Evolutionary conservation across 1,284 basidiomycete species (phyloP).

Genomic region (Trichosporon faecale): DNA sequence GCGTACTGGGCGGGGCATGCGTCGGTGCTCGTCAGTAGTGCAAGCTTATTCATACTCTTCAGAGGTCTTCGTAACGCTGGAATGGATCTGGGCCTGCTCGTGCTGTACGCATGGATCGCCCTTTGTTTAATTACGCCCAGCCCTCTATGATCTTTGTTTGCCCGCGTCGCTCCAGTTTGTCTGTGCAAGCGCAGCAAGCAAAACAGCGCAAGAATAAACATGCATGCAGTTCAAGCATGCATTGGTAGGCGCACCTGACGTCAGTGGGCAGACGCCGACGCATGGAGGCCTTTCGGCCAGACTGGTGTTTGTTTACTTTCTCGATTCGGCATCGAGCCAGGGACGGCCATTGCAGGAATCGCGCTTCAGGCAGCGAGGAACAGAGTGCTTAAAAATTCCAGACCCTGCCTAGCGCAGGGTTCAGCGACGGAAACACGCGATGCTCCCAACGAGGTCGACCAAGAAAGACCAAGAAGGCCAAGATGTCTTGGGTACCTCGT

Average conservation of each 20-base stretch:
- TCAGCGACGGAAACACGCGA: not conserved
- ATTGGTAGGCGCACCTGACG: not conserved
- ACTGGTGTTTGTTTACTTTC: not conserved
- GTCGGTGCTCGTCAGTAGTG: not conserved
- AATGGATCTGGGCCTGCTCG: not conserved
- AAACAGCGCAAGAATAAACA: not conserved
- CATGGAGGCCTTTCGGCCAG: not conserved
- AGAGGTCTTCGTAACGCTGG: not conserved
- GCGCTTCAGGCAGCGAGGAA: not conserved
- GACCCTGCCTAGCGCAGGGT: not conserved
- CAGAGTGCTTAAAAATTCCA: slow-evolving; percentile 4
- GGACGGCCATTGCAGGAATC: not conserved
- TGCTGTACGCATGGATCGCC: not conserved
- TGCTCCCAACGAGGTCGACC: too few relatives aligned
- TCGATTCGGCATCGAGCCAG: not conserved
- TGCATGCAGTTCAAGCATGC: not conserved
- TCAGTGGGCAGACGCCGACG: not conserved
- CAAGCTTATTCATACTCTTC: not conserved
- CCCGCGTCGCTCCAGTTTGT: not conserved
- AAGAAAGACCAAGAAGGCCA: not conserved
- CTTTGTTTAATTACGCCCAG: too few relatives aligned
- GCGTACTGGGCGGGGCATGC: not conserved
- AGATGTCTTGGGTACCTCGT: not conserved
- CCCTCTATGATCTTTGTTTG: too few relatives aligned
- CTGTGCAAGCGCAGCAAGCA: not conserved